Percentiles rank a stretch among this genome's conserved stretches.
These are phyloP conservation scores for Aspergillus pseudoglaucus DNA, from an alignment of 2,329 filamentous ascomycete species.

Conservation along the genomic window DNA sequence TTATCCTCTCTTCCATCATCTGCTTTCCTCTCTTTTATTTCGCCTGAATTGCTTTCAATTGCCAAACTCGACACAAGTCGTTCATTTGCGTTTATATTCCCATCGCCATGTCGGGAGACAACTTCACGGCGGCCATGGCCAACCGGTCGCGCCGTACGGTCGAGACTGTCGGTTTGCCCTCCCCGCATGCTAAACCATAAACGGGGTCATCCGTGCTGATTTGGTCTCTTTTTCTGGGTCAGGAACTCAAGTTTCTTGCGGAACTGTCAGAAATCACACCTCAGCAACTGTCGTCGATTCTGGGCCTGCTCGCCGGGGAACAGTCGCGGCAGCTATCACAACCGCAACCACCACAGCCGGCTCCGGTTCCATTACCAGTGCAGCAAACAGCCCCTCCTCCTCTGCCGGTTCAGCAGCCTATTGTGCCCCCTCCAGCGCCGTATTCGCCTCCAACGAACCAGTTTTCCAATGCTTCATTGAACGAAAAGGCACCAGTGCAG, in stretches of 20 bases:
- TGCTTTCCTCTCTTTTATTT: too few species aligned
- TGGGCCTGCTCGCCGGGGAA: conserved; percentile 57
- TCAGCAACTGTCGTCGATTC: conserved; percentile 67
- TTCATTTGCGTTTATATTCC: not conserved
- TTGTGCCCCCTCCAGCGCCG: conserved; percentile 27
- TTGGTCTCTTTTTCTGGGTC: conserved; percentile 5
- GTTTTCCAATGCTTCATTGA: conserved; percentile 32
- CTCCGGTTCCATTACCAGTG: conserved; percentile 20
- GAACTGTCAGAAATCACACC: conserved; percentile 75
- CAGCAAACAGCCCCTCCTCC: conserved; percentile 8
- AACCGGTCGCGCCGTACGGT: conserved; percentile 83
- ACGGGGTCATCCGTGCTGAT: conserved; percentile 3
- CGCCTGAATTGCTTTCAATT: too few species aligned
- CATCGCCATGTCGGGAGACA: conserved; percentile 26
- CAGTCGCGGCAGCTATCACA: conserved; percentile 11
- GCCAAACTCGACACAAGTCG: not conserved
- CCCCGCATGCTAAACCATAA: not conserved
- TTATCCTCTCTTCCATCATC: too few species aligned
- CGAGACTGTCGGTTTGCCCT: conserved; percentile 60
- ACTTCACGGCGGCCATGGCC: conserved; percentile 51
- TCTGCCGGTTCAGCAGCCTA: conserved; percentile 13
- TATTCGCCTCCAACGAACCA: conserved; percentile 34
- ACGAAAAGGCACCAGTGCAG: conserved; percentile 34
- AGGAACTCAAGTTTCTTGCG: conserved; percentile 88
- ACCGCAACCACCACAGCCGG: conserved; percentile 12